Conservation (phyloP, 75 land plant genomes). For the Selaginella tamariscina region DNA sequence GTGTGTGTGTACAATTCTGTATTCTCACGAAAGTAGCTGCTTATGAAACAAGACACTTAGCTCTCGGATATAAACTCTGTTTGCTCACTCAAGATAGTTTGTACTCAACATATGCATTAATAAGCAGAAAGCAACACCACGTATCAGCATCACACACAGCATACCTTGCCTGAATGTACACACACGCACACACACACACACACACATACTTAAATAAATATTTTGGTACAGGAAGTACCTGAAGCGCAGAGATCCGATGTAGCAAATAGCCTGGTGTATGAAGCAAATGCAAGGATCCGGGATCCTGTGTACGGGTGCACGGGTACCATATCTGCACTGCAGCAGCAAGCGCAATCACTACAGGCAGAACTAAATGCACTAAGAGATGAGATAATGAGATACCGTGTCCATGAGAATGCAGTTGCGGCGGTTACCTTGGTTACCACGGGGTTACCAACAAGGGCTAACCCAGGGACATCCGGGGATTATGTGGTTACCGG, state of each 20-base stretch:
- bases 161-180: no score
- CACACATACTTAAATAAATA: no score
- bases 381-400: slow-evolving; percentile 38
- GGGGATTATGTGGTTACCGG: not conserved
- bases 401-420: slow-evolving; percentile 26
- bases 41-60: no score
- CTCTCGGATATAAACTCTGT: no score
- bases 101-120: no score
- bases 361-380: slow-evolving; percentile 34
- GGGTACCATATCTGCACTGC: slow-evolving; percentile 22
- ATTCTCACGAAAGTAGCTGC: no score
- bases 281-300: slow-evolving; percentile 23
- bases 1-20: no score
- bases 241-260: slow-evolving; percentile 21
- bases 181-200: no score
- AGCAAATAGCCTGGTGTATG: slow-evolving; percentile 28
- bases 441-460: not conserved
- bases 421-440: slow-evolving; percentile 10
- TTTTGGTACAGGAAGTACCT: slow-evolving; percentile 23
- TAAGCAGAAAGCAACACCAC: no score
- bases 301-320: slow-evolving; percentile 27
- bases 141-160: no score
- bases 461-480: not conserved
- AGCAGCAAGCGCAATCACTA: slow-evolving; percentile 22
- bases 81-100: no score